Evolutionary conservation across 1,139 yeast genomes (phyloP).

Genomic region (Saccharomyces hybrid): DNA sequence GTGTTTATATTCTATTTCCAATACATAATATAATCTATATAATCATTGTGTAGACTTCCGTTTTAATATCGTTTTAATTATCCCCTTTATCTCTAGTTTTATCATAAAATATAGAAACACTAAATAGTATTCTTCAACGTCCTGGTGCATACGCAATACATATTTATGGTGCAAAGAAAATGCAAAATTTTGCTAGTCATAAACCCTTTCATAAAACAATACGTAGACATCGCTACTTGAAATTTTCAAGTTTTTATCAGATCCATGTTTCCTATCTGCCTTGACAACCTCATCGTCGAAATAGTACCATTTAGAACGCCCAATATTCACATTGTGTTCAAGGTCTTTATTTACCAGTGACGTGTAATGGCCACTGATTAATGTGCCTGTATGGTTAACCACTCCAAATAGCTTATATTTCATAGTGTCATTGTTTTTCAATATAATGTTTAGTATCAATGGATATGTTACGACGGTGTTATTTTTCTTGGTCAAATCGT

Average conservation of each 20-base stretch:
- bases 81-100: not conserved
- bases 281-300: slow-evolving; percentile 65
- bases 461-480: slow-evolving; percentile 51
- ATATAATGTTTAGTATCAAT: slow-evolving; percentile 41
- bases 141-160: not conserved
- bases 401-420: slow-evolving; percentile 53
- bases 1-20: not conserved
- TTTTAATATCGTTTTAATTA: not conserved
- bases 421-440: slow-evolving; percentile 36
- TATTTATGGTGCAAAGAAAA: not conserved
- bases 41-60: not conserved
- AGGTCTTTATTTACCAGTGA: slow-evolving; percentile 49
- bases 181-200: slow-evolving; percentile 2
- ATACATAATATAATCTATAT: not conserved
- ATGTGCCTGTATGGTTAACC: slow-evolving; percentile 63
- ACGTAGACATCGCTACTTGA: slow-evolving; percentile 62
- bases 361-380: slow-evolving; percentile 71
- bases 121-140: not conserved
- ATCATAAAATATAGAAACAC: not conserved
- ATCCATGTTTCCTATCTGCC: slow-evolving; percentile 42
- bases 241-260: slow-evolving; percentile 36
- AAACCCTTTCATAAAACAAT: slow-evolving; percentile 53
- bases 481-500: slow-evolving; percentile 49
- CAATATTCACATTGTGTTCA: slow-evolving; percentile 27
- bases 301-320: slow-evolving; percentile 47